Base-by-base conservation (phyloP, 1,284 basidiomycete genomes). In the Mycena citricolor region DNA sequence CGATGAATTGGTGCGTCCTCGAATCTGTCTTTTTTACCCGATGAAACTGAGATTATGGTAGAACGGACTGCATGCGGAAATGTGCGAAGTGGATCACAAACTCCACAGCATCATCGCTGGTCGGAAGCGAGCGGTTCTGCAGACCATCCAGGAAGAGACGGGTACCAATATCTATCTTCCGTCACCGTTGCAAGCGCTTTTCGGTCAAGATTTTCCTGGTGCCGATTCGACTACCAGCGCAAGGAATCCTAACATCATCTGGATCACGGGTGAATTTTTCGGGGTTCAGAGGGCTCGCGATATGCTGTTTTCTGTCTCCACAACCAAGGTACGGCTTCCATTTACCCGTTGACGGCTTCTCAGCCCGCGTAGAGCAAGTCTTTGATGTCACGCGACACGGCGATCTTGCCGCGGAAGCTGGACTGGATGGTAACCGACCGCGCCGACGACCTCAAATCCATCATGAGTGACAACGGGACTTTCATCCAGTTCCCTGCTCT, bases 241-340 rank as follows among this genome's bases (percentile, higher is more conserved):
- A 30, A 69, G 72, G 66, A 76, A 82, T 66, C 74, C 73, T 61
- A 93, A 92, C 64, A 72, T 86, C 29, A 87, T 98, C 47, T 97
- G 92, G 86, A 95, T 99, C 58, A 97, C 95, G 0, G 95, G 95
- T 42, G 94, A 98, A 67, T 97, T 94, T 64, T 97, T 97, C 56
- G 90, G 91, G 29, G 94, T 97, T 11, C 92, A 97, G 64, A 73
- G 95, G 38, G 95, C 95, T 3, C 76, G 90, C 54, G 95, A 98
- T 62, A 97, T 97, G 93, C 71, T 99, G 8, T 86, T 85, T 62
- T 89, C 94, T 62, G 75, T 94, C 20, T 89, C 92, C 12, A 68
- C 86, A 49, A 86, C 79, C 63, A 97, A 97, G 78, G 90, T 89
- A 50, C n/a, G 71, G n/a, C n/a, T n/a, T n/a, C n/a, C n/a, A n/a